Evolutionary conservation across 2,329 filamentous ascomycete genomes (phyloP).

Genomic region (Botrytis sinoallii): DNA sequence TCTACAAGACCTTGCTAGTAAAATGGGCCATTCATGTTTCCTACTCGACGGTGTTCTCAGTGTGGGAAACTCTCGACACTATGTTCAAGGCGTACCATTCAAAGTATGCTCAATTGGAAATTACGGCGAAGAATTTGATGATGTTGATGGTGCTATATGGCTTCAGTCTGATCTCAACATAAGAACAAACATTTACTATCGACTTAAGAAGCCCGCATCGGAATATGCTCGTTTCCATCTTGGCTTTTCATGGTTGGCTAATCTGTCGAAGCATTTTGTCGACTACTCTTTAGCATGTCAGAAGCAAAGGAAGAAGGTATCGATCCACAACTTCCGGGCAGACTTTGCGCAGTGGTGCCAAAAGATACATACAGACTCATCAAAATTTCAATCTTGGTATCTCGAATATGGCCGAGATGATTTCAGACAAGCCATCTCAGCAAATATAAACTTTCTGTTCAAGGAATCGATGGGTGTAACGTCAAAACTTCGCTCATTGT

Average conservation of each 20-base stretch:
- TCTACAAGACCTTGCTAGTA: slow-evolving; percentile 50
- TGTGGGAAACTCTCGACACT: slow-evolving; percentile 42
- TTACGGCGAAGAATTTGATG: slow-evolving; percentile 52
- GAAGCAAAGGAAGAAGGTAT: slow-evolving; percentile 39
- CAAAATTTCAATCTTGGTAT: slow-evolving; percentile 54
- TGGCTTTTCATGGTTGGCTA: slow-evolving; percentile 68
- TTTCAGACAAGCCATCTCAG: slow-evolving; percentile 59
- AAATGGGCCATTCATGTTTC: slow-evolving; percentile 41
- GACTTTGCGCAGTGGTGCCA: slow-evolving; percentile 58
- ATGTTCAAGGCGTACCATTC: slow-evolving; percentile 57
- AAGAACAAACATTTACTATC: slow-evolving; percentile 58
- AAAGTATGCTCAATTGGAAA: slow-evolving; percentile 60
- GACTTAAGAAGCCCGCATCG: slow-evolving; percentile 50
- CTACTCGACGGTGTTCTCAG: slow-evolving; percentile 61
- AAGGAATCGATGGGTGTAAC: slow-evolving; percentile 56
- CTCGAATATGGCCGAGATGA: slow-evolving; percentile 51
- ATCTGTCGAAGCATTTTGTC: slow-evolving; percentile 68
- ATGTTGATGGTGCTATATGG: slow-evolving; percentile 57
- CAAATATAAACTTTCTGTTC: slow-evolving; percentile 61
- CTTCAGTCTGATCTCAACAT: slow-evolving; percentile 54
- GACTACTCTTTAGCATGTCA: slow-evolving; percentile 49
- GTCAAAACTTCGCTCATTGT: slow-evolving; percentile 31
- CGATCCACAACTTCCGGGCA: slow-evolving; percentile 54
- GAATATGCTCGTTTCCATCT: slow-evolving; percentile 62
- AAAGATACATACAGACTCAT: slow-evolving; percentile 43